Evolutionary conservation across 164 flowering plant species (phyloP), one percentile per base, ranked within the genome.

Genomic region (Nymphaea colorata): DNA sequence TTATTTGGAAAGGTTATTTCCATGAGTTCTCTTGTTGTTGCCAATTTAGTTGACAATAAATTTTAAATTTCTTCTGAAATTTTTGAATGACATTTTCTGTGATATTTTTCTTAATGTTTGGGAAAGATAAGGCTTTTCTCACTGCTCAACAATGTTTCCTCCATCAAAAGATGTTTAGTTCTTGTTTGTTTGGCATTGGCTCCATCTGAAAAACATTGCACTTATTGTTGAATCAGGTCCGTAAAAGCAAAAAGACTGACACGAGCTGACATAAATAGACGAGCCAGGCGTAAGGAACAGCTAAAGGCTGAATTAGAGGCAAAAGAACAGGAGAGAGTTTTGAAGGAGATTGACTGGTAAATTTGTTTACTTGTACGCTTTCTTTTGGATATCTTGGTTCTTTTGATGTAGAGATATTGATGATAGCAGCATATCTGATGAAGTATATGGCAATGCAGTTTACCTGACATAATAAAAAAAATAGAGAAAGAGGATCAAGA

Each of bases 401-500:
- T 7, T 14, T 47, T 47, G 7, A 7, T 47, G 7, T 14, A 47
- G 12, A 14, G 11, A 47, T 4, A 47, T 7, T 47, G 55, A 47
- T 4, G 55, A 14, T 14, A 47, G 3, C 7, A 47, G 55, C 41
- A 61, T 61, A 8, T 61, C 41, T 61, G 15, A 61, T 61, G 11
- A 36, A 61, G 7, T 2, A 6, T 11, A n/a, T 6, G 64, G 3
- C 6, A n/a, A 61, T 17, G 64, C 79, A 94, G 99, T 76, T 74
- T 94, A 66, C 83, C 93, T 16, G 82, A 87, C 65, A 94, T 94
- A 67, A 72, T 94, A 18, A 65, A 87, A 75, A 94, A 94, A 81
- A 90, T 94, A 74, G 92, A 87, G 2, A 73, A 85, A 67, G 99
- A 94, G 70, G 96, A 94, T 64, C 86, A 84, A 76, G 96, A 91